A percentile compares a stretch with the other conserved stretches of the same genome.
phyloP scores from a whole-genome alignment of 148 eudicot genomes.

The Arbutus unedo region DNA sequence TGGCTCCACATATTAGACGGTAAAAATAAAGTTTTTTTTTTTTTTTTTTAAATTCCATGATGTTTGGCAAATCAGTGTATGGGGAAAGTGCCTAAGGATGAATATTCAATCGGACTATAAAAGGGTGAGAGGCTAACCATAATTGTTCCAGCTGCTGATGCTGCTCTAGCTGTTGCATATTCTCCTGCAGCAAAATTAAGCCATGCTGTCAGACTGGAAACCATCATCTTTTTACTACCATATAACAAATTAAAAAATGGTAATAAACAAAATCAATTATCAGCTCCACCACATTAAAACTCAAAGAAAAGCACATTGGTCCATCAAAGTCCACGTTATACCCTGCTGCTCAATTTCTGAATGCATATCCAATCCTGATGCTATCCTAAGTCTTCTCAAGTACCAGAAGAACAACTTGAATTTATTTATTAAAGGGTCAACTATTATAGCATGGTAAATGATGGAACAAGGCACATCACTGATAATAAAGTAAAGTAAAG shows the following conservation, averaged over 20 bases:
- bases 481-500: not conserved
- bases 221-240: not conserved
- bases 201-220: constrained; percentile 2
- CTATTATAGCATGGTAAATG: not conserved
- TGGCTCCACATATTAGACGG: constrained; percentile 2
- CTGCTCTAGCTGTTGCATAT: constrained; percentile 95
- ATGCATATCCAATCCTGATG: not conserved
- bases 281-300: not conserved
- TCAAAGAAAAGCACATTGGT: not conserved
- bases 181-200: constrained; percentile 60
- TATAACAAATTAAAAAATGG: not conserved
- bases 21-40: not conserved
- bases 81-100: not conserved
- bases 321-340: not conserved
- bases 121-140: constrained; percentile 54
- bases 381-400: not conserved
- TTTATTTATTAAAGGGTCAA: not conserved
- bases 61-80: not conserved
- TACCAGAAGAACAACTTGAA: not conserved
- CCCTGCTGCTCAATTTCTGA: not conserved
- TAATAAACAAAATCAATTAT: not conserved
- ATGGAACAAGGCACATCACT: not conserved
- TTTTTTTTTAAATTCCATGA: not conserved
- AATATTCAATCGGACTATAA: not conserved
- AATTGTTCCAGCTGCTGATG: constrained; percentile 92